A percentile compares a stretch with the other conserved stretches of the same genome.
Conservation (phyloP, 345 rosid species). For the Anastatica hierochuntica region DNA sequence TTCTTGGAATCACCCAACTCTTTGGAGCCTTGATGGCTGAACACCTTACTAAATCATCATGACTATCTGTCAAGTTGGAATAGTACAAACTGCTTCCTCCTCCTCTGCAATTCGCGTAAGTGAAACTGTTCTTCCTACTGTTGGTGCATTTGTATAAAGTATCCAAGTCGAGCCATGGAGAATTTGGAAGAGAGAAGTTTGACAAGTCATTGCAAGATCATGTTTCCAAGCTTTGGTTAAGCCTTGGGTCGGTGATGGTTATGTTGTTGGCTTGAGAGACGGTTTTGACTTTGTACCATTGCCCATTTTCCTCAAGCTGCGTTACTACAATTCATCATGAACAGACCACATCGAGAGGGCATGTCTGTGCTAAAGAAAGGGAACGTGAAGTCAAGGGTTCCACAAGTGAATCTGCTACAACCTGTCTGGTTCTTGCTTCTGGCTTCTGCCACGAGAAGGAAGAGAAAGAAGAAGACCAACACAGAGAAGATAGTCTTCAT, state of each 20-base stretch:
- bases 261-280: slow-evolving; percentile 28
- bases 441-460: slow-evolving; percentile 1
- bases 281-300: slow-evolving; percentile 12
- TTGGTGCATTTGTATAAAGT: slow-evolving; percentile 26
- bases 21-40: slow-evolving; percentile 16
- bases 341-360: slow-evolving; percentile 24
- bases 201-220: slow-evolving; percentile 19
- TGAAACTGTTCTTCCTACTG: neutral
- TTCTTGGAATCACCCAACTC: neutral
- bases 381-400: slow-evolving; percentile 1
- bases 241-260: slow-evolving; percentile 12
- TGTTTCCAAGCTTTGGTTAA: neutral
- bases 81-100: slow-evolving; percentile 2
- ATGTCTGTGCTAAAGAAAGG: slow-evolving; percentile 18
- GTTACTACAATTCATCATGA: slow-evolving; percentile 23
- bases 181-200: slow-evolving; percentile 20
- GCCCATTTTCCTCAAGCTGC: slow-evolving; percentile 20
- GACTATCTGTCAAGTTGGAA: neutral
- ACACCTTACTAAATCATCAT: too few species aligned
- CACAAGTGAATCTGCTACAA: slow-evolving; percentile 24
- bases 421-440: neutral
- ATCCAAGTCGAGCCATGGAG: slow-evolving; percentile 10
- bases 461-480: slow-evolving; percentile 7
- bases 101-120: slow-evolving; percentile 4
- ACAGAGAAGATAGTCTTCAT: too few species aligned